phyloP scores from a whole-genome alignment of 129 eudicot species.

The Artemisia argyi region DNA sequence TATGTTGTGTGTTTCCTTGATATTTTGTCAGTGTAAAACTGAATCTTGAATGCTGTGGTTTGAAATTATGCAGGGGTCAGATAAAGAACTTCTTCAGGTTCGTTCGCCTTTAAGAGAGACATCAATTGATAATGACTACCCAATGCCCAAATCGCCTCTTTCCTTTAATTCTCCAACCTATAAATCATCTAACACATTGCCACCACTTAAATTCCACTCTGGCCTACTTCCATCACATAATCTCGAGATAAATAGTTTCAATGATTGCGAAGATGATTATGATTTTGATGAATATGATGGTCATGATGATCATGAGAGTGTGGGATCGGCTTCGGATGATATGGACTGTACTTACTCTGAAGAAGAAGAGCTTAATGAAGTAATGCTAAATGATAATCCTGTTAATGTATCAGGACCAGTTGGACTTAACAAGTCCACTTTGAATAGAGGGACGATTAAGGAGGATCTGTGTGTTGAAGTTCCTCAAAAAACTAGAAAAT shows the following conservation, averaged over 20 bases:
- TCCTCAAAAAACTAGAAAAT: slow-evolving; percentile 46
- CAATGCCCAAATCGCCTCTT: slow-evolving; percentile 67
- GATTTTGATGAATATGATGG: slow-evolving; percentile 27
- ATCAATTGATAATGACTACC: slow-evolving; percentile 42
- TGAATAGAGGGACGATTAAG: slow-evolving; percentile 63
- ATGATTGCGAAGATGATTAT: slow-evolving; percentile 47
- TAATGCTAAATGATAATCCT: slow-evolving; percentile 25
- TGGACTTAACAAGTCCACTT: slow-evolving; percentile 39
- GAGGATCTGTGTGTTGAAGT: slow-evolving; percentile 67
- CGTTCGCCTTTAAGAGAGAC: slow-evolving; percentile 72
- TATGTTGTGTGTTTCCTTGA: too few relatives aligned
- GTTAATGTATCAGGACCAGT: slow-evolving; percentile 20
- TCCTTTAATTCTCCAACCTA: slow-evolving; percentile 43
- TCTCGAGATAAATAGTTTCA: slow-evolving; percentile 36
- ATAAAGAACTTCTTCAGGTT: slow-evolving; percentile 32
- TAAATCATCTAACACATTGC: slow-evolving; percentile 53
- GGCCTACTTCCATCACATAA: slow-evolving; percentile 58
- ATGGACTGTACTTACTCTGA: slow-evolving; percentile 56
- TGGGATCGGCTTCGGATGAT: slow-evolving; percentile 70
- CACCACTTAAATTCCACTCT: slow-evolving; percentile 82
- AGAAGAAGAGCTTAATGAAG: slow-evolving; percentile 57
- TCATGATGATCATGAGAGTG: slow-evolving; percentile 58
- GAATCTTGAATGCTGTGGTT: slow-evolving; percentile 3
- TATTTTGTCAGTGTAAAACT: too few relatives aligned
- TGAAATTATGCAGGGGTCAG: slow-evolving; percentile 56